A percentile compares a stretch with the other conserved stretches of the same genome.
These are phyloP conservation scores for Geotrichum bryndzae DNA, from an alignment of 1,139 yeast species.

Conservation along the genomic window DNA sequence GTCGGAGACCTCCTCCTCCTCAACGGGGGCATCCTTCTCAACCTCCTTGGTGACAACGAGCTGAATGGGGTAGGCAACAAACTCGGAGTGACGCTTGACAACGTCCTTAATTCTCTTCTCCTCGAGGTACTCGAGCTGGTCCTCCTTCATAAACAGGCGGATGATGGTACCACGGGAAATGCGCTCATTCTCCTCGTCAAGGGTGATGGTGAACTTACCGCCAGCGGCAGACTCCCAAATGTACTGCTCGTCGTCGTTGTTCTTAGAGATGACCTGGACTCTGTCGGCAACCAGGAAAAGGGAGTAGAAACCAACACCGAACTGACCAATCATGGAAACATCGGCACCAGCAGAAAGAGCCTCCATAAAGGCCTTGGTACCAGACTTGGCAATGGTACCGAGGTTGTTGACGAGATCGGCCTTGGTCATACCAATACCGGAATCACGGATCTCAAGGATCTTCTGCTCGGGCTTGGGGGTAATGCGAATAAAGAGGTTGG, in stretches of 20 bases:
- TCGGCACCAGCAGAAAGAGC: slow-evolving; percentile 99
- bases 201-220: slow-evolving; percentile 95
- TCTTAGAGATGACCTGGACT: slow-evolving; percentile 96
- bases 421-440: slow-evolving; percentile 99
- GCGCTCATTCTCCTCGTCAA: slow-evolving; percentile 77
- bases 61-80: slow-evolving; percentile 98
- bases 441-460: slow-evolving; percentile 94
- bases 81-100: slow-evolving; percentile 98
- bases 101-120: slow-evolving; percentile 99
- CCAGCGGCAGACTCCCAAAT: slow-evolving; percentile 99
- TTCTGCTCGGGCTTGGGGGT: slow-evolving; percentile 94
- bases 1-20: slow-evolving; percentile 52
- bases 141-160: slow-evolving; percentile 97
- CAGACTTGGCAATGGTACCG: slow-evolving; percentile 99
- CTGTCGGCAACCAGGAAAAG: slow-evolving; percentile 98
- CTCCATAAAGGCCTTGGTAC: slow-evolving; percentile 99
- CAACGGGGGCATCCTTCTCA: slow-evolving; percentile 78
- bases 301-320: slow-evolving; percentile 99
- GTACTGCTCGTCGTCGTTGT: slow-evolving; percentile 99
- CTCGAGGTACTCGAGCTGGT: slow-evolving; percentile 97
- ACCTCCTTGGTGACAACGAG: slow-evolving; percentile 97
- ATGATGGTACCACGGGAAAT: slow-evolving; percentile 93
- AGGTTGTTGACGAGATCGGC: slow-evolving; percentile 98
- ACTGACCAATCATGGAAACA: slow-evolving; percentile 99
- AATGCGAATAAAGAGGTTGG: slow-evolving; percentile 93